Evolutionary conservation across 768 basidiomycete genomes (phyloP).

Genomic region (Rhodosporidiobolus odoratus): DNA sequence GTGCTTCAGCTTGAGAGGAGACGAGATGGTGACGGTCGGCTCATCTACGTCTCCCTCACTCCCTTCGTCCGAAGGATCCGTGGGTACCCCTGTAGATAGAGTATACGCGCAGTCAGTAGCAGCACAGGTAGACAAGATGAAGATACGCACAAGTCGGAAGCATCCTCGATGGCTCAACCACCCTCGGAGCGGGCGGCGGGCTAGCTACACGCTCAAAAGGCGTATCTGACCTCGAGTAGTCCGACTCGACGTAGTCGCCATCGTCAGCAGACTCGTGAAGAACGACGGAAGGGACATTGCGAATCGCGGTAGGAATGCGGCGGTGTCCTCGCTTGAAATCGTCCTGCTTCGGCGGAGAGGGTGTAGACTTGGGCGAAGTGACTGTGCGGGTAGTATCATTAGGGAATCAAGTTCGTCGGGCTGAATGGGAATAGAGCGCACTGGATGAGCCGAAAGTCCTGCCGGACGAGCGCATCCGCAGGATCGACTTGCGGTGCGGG

Average conservation of each 20-base stretch:
- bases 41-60: slow-evolving; percentile 26
- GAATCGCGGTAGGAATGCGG: slow-evolving; percentile 33
- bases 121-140: background rate
- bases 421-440: background rate
- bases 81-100: slow-evolving; percentile 16
- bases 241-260: slow-evolving; percentile 5
- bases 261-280: slow-evolving; percentile 31
- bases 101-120: background rate
- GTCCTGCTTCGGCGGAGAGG: background rate
- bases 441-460: background rate
- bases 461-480: background rate
- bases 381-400: background rate
- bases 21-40: slow-evolving; percentile 26
- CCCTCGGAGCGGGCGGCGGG: slow-evolving; percentile 28
- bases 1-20: background rate
- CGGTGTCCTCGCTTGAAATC: slow-evolving; percentile 25
- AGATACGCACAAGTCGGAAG: slow-evolving; percentile 23
- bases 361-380: background rate
- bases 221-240: slow-evolving; percentile 7
- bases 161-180: slow-evolving; percentile 17
- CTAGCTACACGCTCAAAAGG: slow-evolving; percentile 16
- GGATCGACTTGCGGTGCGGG: background rate
- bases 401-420: background rate
- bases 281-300: slow-evolving; percentile 26
- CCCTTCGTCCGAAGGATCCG: slow-evolving; percentile 4